These are phyloP conservation scores for Collybia sp. DNA, from an alignment of 768 basidiomycete genomes.

Conservation along the genomic window DNA sequence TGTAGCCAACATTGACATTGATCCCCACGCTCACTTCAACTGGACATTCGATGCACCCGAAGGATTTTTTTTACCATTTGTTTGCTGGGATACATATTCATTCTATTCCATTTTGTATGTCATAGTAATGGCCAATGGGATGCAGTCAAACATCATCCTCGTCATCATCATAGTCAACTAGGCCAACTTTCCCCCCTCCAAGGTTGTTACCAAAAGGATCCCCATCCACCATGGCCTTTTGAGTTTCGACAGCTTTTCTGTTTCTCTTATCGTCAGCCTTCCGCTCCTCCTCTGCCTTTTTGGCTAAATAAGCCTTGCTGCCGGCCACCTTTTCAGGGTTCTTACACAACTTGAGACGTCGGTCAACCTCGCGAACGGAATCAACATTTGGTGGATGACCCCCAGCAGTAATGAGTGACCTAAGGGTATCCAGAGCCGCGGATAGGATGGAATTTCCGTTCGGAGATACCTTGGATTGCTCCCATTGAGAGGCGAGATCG, in stretches of 20 bases:
- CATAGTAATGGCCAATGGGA: not conserved
- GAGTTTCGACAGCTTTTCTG: constrained; percentile 50
- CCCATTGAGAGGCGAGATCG: constrained; percentile 58
- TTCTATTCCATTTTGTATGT: too few species aligned
- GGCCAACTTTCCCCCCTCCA: constrained; percentile 24
- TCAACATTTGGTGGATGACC: constrained; percentile 74
- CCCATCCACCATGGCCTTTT: constrained; percentile 39
- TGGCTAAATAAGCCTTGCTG: constrained; percentile 74
- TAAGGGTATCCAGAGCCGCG: constrained; percentile 46
- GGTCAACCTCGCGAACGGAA: constrained; percentile 84
- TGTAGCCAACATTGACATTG: constrained; percentile 54
- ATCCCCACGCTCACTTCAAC: constrained; percentile 8
- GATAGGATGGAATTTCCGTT: constrained; percentile 24
- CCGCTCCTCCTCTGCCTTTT: constrained; percentile 67
- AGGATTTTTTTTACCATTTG: too few species aligned
- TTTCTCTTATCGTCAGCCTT: constrained; percentile 65
- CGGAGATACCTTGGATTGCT: constrained; percentile 29
- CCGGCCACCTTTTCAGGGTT: constrained; percentile 95
- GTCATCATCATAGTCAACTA: constrained; percentile 60
- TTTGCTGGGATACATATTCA: too few species aligned
- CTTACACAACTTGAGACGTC: constrained; percentile 81
- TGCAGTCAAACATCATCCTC: constrained; percentile 31
- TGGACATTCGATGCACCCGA: too few species aligned
- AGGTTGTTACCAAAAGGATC: constrained; percentile 73
- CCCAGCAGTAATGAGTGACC: constrained; percentile 44